Base-by-base conservation (phyloP, 2,329 filamentous ascomycete genomes). In the Colletotrichum cuscutae region DNA sequence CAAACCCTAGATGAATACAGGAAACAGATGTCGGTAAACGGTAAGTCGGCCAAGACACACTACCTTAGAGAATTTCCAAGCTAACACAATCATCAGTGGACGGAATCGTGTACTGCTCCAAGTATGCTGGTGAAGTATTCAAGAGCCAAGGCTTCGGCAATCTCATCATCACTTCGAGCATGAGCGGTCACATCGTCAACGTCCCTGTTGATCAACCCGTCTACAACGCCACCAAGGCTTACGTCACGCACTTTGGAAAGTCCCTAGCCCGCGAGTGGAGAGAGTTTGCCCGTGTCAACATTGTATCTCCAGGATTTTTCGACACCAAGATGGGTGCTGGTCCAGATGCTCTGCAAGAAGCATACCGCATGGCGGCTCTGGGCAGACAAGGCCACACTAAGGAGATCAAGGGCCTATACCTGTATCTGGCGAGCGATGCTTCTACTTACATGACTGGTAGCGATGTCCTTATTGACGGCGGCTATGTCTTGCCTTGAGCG, bases 321-420 rank as follows among this genome's bases (percentile, higher is more conserved):
- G 84, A 89, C 66, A 90, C 88, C 0, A 87, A 87, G 75, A 88
- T 90, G 83, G 86, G 87, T 0, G 87, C 87, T 0, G 80, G 83
- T 19, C 82, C 83, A 0, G 56, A 69, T 2, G 82, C 82, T 2
- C 74, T 85, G 8, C 84, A 88, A 22, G 87, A 89, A 77, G 85
- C 83, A 1, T 82, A 85, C 57, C 77, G 85, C 1, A 89, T 89
- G 87, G 82, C 87, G 0, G 82, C 83, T 1, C 76, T 89, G 19
- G 86, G 89, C 49, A 86, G 90, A 73, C 86, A 91, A 74, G 90
- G 88, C 30, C 87, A 92, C 77, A 89, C 90, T 4, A 91, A 90
- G 83, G 90, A 92, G 83, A 83, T 92, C 75, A 92, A 92, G 85
- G 90, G 89, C 5, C 79, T 87, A 15, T 89, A 88, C 75, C 79